A percentile compares a stretch with the other conserved stretches of the same genome.
phyloP scores from a whole-genome alignment of 139 green algal genomes.

The Tetradesmus obliquus region DNA sequence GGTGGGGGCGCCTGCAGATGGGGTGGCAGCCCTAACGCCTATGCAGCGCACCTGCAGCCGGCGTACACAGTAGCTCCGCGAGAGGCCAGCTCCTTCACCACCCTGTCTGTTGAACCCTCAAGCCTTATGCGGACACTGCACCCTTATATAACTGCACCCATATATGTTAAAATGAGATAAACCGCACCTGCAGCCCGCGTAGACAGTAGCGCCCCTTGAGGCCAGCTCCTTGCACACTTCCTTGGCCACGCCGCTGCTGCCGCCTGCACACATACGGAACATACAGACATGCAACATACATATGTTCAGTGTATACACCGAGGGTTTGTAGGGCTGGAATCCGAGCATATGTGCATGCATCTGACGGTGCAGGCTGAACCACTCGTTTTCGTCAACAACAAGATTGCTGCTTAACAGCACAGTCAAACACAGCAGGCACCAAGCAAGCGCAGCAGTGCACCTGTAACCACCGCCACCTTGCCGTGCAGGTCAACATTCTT shows the following conservation, averaged over 20 bases:
- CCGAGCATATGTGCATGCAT: not conserved
- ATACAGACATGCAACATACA: not conserved
- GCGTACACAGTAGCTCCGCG: not conserved
- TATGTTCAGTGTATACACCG: not conserved
- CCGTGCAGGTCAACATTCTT: constrained; percentile 29
- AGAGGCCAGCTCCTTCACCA: not conserved
- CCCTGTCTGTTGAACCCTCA: not conserved
- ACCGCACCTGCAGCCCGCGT: constrained; percentile 19
- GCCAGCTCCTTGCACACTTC: constrained; percentile 1
- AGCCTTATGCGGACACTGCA: not conserved
- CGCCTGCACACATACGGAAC: not conserved
- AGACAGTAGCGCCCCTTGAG: constrained; percentile 13
- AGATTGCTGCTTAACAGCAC: no score
- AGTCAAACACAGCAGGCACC: not conserved
- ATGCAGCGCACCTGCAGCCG: constrained; percentile 3
- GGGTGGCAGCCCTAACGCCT: no score
- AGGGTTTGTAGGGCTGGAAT: not conserved
- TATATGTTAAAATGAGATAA: not conserved
- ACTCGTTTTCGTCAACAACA: not conserved
- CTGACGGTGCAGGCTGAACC: not conserved
- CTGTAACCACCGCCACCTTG: constrained; percentile 42
- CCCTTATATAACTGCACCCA: not conserved
- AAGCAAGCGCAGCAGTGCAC: not conserved
- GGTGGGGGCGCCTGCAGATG: not conserved
- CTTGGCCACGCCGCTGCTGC: constrained; percentile 39